phyloP scores from a whole-genome alignment of 768 basidiomycete genomes.

The Lactarius akahatsu region DNA sequence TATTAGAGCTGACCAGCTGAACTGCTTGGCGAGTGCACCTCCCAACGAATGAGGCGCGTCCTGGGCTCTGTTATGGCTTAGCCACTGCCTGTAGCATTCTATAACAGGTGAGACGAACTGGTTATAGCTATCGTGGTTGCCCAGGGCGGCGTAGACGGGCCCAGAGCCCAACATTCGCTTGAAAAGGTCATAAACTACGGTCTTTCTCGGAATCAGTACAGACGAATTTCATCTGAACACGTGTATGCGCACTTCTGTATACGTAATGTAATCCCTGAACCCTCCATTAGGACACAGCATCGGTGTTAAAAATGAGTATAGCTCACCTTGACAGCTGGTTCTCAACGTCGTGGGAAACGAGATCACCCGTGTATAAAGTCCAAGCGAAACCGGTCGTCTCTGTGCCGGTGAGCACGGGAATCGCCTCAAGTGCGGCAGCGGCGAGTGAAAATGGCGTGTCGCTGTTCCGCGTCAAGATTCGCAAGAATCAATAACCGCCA shows the following conservation, averaged over 20 bases:
- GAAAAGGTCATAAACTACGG: slow-evolving; percentile 65
- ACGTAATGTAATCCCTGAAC: slow-evolving; percentile 55
- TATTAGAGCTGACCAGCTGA: slow-evolving; percentile 52
- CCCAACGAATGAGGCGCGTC: slow-evolving; percentile 61
- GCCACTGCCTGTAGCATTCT: not conserved
- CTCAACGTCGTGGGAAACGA: slow-evolving; percentile 69
- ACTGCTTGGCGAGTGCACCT: slow-evolving; percentile 55
- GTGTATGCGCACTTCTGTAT: slow-evolving; percentile 53
- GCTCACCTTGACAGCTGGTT: slow-evolving; percentile 60
- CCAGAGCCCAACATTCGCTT: slow-evolving; percentile 59
- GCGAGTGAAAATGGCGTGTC: slow-evolving; percentile 65
- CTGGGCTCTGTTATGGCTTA: slow-evolving; percentile 44
- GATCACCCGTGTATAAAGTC: slow-evolving; percentile 69
- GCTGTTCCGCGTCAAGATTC: slow-evolving; percentile 31
- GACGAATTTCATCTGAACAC: not conserved
- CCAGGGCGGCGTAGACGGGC: slow-evolving; percentile 73
- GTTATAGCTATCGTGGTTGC: slow-evolving; percentile 77
- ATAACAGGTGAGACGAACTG: slow-evolving; percentile 41
- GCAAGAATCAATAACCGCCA: not conserved
- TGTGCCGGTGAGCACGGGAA: slow-evolving; percentile 65
- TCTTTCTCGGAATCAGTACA: slow-evolving; percentile 38
- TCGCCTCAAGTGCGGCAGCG: slow-evolving; percentile 59
- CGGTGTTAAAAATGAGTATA: not conserved
- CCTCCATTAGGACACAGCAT: not conserved
- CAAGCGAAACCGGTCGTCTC: slow-evolving; percentile 60